These are phyloP conservation scores for Trichomonas vaginalis DNA, from an alignment of 208 protist species.

Conservation along the genomic window DNA sequence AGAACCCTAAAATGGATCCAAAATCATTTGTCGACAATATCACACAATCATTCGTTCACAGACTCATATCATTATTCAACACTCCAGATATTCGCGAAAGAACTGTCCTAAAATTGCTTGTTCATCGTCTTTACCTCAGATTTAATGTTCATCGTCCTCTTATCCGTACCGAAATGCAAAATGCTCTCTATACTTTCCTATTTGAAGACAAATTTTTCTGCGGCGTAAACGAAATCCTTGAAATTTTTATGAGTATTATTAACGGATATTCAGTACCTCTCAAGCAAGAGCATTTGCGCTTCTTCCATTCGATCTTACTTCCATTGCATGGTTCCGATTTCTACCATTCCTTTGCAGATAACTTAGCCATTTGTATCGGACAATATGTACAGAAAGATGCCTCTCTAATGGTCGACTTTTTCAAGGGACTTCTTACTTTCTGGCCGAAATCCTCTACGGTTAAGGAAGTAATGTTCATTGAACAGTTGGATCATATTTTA, in stretches of 20 bases:
- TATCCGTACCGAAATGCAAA: neutral
- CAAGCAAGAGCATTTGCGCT: neutral
- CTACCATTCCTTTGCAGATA: neutral
- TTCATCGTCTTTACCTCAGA: neutral
- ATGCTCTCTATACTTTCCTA: neutral
- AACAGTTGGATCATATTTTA: neutral
- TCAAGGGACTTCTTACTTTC: neutral
- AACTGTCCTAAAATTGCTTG: neutral
- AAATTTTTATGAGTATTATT: conserved; percentile 8
- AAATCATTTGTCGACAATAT: neutral
- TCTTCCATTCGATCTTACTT: neutral
- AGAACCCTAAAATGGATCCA: neutral
- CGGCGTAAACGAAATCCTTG: neutral
- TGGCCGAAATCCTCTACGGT: neutral
- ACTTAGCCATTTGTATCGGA: neutral
- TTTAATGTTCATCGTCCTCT: neutral
- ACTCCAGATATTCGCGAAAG: neutral
- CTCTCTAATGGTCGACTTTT: neutral
- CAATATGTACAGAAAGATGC: conserved; percentile 5
- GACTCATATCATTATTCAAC: neutral
- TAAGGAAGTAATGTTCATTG: neutral
- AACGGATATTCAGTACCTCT: conserved; percentile 10
- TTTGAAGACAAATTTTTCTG: neutral
- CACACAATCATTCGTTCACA: neutral
- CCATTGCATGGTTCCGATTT: neutral